A percentile compares a stretch with the other conserved stretches of the same genome.
Conservation (phyloP, 768 basidiomycete genomes). For the Rhodotorula taiwanensis region DNA sequence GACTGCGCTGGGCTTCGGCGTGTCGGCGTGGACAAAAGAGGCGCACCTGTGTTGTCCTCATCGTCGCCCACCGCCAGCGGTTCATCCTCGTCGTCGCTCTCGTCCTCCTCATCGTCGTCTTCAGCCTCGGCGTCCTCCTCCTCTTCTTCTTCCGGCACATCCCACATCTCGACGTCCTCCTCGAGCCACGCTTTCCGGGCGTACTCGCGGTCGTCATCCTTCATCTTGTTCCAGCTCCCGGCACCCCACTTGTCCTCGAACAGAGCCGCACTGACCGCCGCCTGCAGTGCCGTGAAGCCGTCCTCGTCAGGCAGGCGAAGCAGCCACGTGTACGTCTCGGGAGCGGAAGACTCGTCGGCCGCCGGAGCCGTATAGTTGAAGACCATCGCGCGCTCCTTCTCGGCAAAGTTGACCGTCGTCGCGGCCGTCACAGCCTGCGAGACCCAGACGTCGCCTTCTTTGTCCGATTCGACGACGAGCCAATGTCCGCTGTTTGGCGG, state of each 20-base stretch:
- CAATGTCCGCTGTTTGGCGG: conserved; percentile 1
- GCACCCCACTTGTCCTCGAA: conserved; percentile 57
- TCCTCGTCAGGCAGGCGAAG: conserved; percentile 60
- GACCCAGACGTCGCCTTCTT: conserved; percentile 35
- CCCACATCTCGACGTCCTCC: conserved; percentile 84
- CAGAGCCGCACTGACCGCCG: conserved; percentile 59
- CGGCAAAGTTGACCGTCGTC: conserved; percentile 39
- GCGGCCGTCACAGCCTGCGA: conserved; percentile 37
- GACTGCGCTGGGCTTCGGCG: background rate
- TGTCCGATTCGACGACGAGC: conserved; percentile 34
- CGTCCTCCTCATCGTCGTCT: conserved; percentile 45
- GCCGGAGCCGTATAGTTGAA: conserved; percentile 60
- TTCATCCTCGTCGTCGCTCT: conserved; percentile 38
- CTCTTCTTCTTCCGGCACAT: conserved; percentile 58
- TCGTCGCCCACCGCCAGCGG: conserved; percentile 13
- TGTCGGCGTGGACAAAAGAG: background rate
- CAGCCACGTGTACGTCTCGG: conserved; percentile 65
- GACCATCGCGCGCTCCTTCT: conserved; percentile 58
- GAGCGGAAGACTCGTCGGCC: no score
- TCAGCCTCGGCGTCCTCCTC: conserved; percentile 56
- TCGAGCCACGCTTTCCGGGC: conserved; percentile 58
- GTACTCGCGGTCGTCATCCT: conserved; percentile 75
- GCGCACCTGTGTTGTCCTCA: conserved; percentile 20
- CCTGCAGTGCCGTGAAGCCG: conserved; percentile 57
- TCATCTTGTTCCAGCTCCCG: conserved; percentile 61